Conservation (phyloP, 164 flowering plant species). For the Sextonia rubra region DNA sequence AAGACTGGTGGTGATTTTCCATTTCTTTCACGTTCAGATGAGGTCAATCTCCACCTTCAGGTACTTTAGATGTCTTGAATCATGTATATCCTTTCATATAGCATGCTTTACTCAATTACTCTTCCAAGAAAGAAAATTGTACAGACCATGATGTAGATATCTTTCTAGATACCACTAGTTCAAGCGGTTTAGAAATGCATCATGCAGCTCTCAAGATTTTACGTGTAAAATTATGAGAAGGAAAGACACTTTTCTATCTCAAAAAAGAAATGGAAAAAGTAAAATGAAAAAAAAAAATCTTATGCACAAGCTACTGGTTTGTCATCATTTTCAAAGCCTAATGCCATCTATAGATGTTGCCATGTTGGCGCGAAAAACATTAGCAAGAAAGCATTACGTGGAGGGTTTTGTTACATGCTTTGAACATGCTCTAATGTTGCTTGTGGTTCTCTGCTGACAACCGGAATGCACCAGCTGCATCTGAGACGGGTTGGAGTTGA, state of each 20-base stretch:
- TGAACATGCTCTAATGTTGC: neutral
- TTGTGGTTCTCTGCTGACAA: neutral
- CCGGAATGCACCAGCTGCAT: conserved; percentile 53
- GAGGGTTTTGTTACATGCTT: neutral
- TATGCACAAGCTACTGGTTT: too few species aligned
- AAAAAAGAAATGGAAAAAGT: too few species aligned
- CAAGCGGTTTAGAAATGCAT: too few species aligned
- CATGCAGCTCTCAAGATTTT: neutral
- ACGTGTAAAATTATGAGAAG: neutral
- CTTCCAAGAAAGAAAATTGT: neutral
- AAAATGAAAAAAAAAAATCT: too few species aligned
- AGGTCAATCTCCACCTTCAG: conserved; percentile 97
- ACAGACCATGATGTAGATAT: neutral
- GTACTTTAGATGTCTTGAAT: conserved; percentile 28
- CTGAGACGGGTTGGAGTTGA: conserved; percentile 90
- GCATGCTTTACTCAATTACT: neutral
- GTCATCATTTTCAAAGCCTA: neutral
- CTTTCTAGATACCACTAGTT: neutral
- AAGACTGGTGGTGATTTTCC: conserved; percentile 97
- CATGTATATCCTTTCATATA: neutral
- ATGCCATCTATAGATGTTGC: neutral
- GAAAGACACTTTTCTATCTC: too few species aligned
- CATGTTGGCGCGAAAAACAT: neutral
- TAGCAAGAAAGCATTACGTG: too few species aligned
- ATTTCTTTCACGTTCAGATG: conserved; percentile 97